Evolutionary conservation across 805 yeast genomes (phyloP).

Genomic region (Wickerhamomyces hampshirensis): DNA sequence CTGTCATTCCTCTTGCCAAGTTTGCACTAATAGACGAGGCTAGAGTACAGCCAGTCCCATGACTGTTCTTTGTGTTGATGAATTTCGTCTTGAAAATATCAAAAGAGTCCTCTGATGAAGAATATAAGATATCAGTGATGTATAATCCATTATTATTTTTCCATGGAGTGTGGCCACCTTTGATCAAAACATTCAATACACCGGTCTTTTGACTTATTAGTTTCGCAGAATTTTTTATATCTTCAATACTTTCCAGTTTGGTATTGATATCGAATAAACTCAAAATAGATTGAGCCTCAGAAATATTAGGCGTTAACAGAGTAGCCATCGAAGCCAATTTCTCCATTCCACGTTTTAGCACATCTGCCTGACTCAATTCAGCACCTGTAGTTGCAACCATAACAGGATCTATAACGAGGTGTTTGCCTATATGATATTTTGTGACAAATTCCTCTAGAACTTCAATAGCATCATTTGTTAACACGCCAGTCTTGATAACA

Average conservation of each 20-base stretch:
- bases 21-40: constrained; percentile 78
- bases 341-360: constrained; percentile 38
- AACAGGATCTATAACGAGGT: constrained; percentile 75
- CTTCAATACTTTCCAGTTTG: constrained; percentile 33
- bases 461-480: constrained; percentile 14
- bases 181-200: constrained; percentile 55
- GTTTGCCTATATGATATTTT: constrained; percentile 26
- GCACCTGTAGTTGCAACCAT: constrained; percentile 80
- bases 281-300: constrained; percentile 52
- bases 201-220: constrained; percentile 33
- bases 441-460: constrained; percentile 55
- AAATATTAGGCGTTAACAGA: constrained; percentile 69
- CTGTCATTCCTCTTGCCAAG: constrained; percentile 48
- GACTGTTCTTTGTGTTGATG: constrained; percentile 52
- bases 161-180: constrained; percentile 77
- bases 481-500: constrained; percentile 77
- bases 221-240: constrained; percentile 34
- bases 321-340: constrained; percentile 47
- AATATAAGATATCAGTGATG: constrained; percentile 52
- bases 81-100: constrained; percentile 44
- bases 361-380: constrained; percentile 43
- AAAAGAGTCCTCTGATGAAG: constrained; percentile 31
- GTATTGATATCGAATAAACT: constrained; percentile 26
- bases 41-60: constrained; percentile 90
- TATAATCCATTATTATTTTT: constrained; percentile 23